phyloP scores from a whole-genome alignment of 1,284 basidiomycete species.

The Gymnopus androsaceus region DNA sequence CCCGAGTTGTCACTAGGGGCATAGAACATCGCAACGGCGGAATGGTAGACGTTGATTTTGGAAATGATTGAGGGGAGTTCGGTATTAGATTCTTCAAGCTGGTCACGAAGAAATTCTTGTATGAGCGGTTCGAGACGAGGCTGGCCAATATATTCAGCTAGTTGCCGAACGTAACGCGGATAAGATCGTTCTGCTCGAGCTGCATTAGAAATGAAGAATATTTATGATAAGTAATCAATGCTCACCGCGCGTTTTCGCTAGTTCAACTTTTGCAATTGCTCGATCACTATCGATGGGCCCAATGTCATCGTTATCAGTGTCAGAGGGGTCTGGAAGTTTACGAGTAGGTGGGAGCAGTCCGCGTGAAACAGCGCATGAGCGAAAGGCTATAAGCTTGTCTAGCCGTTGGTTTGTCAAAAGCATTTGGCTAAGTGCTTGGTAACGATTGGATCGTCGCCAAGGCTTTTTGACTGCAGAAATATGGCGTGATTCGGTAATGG shows the following conservation, averaged over 20 bases:
- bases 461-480: constrained; percentile 29
- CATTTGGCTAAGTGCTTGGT: constrained; percentile 26
- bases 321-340: not conserved
- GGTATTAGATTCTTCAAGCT: constrained; percentile 11
- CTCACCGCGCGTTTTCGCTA: constrained; percentile 8
- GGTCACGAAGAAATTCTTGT: constrained; percentile 19
- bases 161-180: not conserved
- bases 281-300: constrained; percentile 2
- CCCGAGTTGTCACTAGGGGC: constrained; percentile 34
- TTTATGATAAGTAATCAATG: not conserved
- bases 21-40: constrained; percentile 28
- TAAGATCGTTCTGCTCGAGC: not conserved
- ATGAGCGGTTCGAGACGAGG: constrained; percentile 9
- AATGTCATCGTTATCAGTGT: constrained; percentile 5
- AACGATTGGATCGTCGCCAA: constrained; percentile 26
- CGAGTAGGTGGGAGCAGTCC: not conserved
- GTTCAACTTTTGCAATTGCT: not conserved
- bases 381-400: constrained; percentile 24
- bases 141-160: constrained; percentile 12
- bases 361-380: constrained; percentile 1
- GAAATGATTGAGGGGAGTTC: constrained; percentile 14
- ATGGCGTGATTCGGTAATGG: constrained; percentile 19
- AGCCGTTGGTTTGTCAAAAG: constrained; percentile 26
- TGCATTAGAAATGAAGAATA: not conserved
- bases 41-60: constrained; percentile 24